Base-by-base conservation (phyloP, 1,284 basidiomycete genomes). In the Omphalotus olearius region DNA sequence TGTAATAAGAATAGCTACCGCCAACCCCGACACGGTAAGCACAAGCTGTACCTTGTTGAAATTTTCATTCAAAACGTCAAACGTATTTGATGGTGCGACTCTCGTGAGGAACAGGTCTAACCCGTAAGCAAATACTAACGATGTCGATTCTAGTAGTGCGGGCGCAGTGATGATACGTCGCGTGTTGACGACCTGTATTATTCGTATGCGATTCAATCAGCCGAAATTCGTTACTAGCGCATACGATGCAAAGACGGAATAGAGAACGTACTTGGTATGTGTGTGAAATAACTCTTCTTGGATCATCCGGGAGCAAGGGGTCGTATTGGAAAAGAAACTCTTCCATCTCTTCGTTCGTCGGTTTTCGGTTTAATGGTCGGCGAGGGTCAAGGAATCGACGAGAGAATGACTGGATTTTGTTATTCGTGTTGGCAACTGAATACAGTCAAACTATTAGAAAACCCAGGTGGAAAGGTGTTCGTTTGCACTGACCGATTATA, bases 11-110 rank as follows among this genome's bases (percentile, higher is more conserved):
- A 98, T 91, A 3, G 87, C 94, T 3, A 80, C 65, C 0, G 74
- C 75, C 50, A 99, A 68, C 0, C 79, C 91, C 0, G 72, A 69
- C 13, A 97, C 81, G 0, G 94, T 98, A 40, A 94, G 66, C 55
- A 97, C 79, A 26, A 99, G 76, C 69, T 99, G 96, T 0, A 74
- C 73, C 74, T 98, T 98, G 73, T 98, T 98, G 70, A 99, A 99
- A 62, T 78, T 81, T 68, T 91, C 83, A 64, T 80, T 91, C 11
- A 97, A 78, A n/a, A 96, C 83, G 64, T 99, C 96, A 63, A 99
- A 99, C 23, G 91, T 93, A 23, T 84, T 85, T 2, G 90, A 93
- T 0, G 97, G 93, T 36, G 91, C 80, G 3, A 93, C 78, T 13
- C 91, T 80, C 5, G 90, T 90, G 26, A 83, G 71, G 75, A 98